These are phyloP conservation scores for Cryphonectria parasitica DNA, from an alignment of 2,329 filamentous ascomycete genomes.

Conservation along the genomic window DNA sequence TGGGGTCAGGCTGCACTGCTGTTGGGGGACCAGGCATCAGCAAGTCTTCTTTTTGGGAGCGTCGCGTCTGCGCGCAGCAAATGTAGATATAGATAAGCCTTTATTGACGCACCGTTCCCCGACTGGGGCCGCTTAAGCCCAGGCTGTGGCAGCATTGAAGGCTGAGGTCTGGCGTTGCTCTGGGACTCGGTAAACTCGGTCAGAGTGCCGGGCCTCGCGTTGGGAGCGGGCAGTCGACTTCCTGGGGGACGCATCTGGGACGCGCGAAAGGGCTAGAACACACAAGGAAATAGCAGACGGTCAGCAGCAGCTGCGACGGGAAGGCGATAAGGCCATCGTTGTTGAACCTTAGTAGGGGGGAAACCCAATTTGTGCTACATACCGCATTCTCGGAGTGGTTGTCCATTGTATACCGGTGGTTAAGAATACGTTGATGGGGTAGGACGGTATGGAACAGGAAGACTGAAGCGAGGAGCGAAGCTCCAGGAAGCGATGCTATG, in stretches of 20 bases:
- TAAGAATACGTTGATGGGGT: slow-evolving; percentile 33
- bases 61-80: background rate
- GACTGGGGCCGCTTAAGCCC: slow-evolving; percentile 52
- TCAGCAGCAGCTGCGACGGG: background rate
- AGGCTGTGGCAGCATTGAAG: slow-evolving; percentile 45
- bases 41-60: slow-evolving; percentile 6
- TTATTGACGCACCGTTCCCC: slow-evolving; percentile 36
- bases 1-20: slow-evolving; percentile 61
- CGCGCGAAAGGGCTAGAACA: slow-evolving; percentile 31
- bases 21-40: slow-evolving; percentile 29
- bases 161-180: slow-evolving; percentile 56
- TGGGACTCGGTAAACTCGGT: slow-evolving; percentile 65
- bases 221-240: slow-evolving; percentile 32
- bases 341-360: background rate
- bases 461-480: slow-evolving; percentile 30
- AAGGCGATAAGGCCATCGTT: slow-evolving; percentile 1
- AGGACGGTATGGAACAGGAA: slow-evolving; percentile 30
- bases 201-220: slow-evolving; percentile 40
- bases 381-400: slow-evolving; percentile 41
- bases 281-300: background rate
- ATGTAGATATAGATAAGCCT: background rate
- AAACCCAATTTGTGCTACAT: slow-evolving; percentile 28
- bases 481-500: slow-evolving; percentile 27
- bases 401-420: slow-evolving; percentile 38
- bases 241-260: slow-evolving; percentile 32